Conservation (phyloP, 257 asterid species). For the Parsonsia alboflavescens region DNA sequence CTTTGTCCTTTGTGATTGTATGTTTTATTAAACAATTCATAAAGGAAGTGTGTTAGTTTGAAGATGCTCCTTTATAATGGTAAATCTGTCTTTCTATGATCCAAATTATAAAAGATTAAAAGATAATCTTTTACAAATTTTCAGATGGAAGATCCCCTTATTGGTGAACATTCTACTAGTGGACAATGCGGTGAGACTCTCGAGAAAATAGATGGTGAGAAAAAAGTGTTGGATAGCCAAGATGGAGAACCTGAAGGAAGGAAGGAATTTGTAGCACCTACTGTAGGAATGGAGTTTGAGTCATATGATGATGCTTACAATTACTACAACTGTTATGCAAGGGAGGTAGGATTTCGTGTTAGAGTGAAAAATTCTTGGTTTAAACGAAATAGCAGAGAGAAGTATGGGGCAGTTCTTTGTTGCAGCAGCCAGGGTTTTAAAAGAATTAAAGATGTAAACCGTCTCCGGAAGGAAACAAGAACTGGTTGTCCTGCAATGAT, state of each 20-base stretch:
- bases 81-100: not conserved
- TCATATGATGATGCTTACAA: slow-evolving; percentile 81
- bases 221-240: slow-evolving; percentile 21
- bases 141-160: slow-evolving; percentile 55
- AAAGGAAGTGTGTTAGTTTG: not conserved
- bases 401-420: slow-evolving; percentile 86
- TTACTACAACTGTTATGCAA: slow-evolving; percentile 65
- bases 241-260: slow-evolving; percentile 30
- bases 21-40: not conserved
- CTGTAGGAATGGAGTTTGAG: slow-evolving; percentile 81
- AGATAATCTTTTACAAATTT: not conserved
- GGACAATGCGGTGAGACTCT: slow-evolving; percentile 28
- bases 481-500: slow-evolving; percentile 86
- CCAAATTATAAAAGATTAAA: not conserved
- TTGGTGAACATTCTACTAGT: slow-evolving; percentile 27
- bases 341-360: slow-evolving; percentile 72
- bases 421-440: slow-evolving; percentile 91
- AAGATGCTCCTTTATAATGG: not conserved
- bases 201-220: slow-evolving; percentile 25
- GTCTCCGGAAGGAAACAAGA: slow-evolving; percentile 79
- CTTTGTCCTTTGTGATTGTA: not conserved
- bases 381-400: slow-evolving; percentile 83
- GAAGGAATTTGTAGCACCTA: slow-evolving; percentile 61
- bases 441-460: slow-evolving; percentile 62
- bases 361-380: slow-evolving; percentile 89